phyloP scores from a whole-genome alignment of 805 yeast genomes.

The Ogataea nitratoaversa region DNA sequence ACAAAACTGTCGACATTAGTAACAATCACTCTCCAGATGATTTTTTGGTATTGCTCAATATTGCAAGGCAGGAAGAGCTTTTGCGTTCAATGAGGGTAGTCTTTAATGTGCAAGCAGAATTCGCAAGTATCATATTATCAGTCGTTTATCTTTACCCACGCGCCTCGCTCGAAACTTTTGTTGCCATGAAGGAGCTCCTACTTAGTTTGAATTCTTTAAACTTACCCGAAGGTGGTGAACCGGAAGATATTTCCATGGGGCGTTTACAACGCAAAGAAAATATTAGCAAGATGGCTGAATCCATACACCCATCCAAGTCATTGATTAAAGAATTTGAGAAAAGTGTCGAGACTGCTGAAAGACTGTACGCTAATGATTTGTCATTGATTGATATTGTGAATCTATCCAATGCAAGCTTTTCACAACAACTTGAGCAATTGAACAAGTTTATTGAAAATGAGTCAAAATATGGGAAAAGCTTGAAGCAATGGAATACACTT shows the following conservation, averaged over 20 bases:
- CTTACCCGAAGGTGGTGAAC: constrained; percentile 2
- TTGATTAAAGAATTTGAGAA: constrained; percentile 14
- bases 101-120: constrained; percentile 3
- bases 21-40: constrained; percentile 2
- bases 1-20: constrained; percentile 4
- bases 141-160: constrained; percentile 23
- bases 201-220: constrained; percentile 12
- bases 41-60: constrained; percentile 13
- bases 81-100: constrained; percentile 7
- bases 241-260: neutral
- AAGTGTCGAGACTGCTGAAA: constrained; percentile 26
- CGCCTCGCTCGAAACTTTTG: constrained; percentile 21
- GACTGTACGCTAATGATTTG: constrained; percentile 24
- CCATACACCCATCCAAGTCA: constrained; percentile 12
- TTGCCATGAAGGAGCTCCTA: constrained; percentile 26
- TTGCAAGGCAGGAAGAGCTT: constrained; percentile 21
- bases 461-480: constrained; percentile 11
- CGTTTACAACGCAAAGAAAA: neutral
- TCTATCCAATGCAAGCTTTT: constrained; percentile 14
- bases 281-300: constrained; percentile 3
- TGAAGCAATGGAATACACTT: constrained; percentile 22
- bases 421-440: constrained; percentile 23
- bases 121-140: constrained; percentile 19
- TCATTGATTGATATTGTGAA: constrained; percentile 22
- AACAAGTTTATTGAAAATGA: constrained; percentile 26